Base-by-base conservation (phyloP, 2,329 filamentous ascomycete species). In the Sclerotinia trifoliorum region DNA sequence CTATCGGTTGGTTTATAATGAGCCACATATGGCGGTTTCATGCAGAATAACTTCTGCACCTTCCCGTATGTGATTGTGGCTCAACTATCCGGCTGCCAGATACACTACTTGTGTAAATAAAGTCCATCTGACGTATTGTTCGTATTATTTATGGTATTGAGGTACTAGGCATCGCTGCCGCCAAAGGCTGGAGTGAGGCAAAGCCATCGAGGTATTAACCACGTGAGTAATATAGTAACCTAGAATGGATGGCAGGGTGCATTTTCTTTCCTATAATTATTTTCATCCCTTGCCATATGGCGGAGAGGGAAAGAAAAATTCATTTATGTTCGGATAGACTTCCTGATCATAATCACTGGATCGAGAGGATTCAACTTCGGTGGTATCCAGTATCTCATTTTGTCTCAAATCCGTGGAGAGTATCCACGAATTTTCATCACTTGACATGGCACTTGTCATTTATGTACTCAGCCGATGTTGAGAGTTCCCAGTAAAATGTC, bases 341-440 rank as follows among this genome's bases (percentile, higher is more conserved):
- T 39, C 32, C 48, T 39, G 42, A 39, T 51, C n/a, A 42, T 26
- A 35, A 63, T 39, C 48, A 63, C 60, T 63, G n/a, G 60, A 63
- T 63, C n/a, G 32, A 63, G n/a, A 39, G 32, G 46, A 51, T 24
- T 26, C n/a, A 63, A 51, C 15, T 26, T 51, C 32, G 32, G n/a
- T n/a, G n/a, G 19, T 39, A 51, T 26, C 21, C 17, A 19, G 5
- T 42, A 17, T 35, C n/a, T 2, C 17, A 21, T 26, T 17, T 51
- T 3, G 13, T 32, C 2, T 51, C 58, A 49, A 61, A 49, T 39
- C 44, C 44, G 29, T 8, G 3, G 21, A 51, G 32, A 51, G 17
- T 39, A 26, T 46, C 29, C 32, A 51, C 46, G 32, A 49, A 35
- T 35, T n/a, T 49, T 56, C 32, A 21, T 11, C 54, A 56, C 19